phyloP scores from a whole-genome alignment of 2,329 filamentous ascomycete genomes.

The Ophiostoma novo-ulmi region DNA sequence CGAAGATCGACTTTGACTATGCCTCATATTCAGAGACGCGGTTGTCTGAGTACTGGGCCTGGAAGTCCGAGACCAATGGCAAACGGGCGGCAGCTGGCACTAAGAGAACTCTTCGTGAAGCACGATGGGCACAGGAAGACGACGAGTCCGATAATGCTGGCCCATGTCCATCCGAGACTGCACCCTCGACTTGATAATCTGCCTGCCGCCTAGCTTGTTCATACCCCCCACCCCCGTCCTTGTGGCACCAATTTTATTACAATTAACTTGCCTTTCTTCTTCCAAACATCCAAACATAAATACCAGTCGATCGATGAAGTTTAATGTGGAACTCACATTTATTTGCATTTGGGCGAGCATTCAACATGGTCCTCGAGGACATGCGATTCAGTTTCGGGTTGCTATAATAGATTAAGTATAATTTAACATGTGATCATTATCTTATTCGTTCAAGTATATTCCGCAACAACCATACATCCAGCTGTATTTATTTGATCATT shows the following conservation, averaged over 20 bases:
- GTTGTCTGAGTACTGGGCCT: conserved; percentile 87
- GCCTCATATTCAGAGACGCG: conserved; percentile 81
- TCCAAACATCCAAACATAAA: conserved; percentile 1
- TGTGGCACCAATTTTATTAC: not conserved
- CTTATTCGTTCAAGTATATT: not conserved
- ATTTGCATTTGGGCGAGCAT: conserved; percentile 27
- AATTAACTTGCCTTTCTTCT: conserved; percentile 8
- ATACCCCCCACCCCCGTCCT: not conserved
- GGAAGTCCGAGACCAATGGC: conserved; percentile 70
- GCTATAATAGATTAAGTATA: not conserved
- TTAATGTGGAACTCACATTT: not conserved
- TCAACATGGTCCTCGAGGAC: conserved; percentile 27
- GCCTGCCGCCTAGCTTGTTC: not conserved
- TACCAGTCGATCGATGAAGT: conserved; percentile 5
- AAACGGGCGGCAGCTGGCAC: conserved; percentile 48
- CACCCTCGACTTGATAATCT: not conserved
- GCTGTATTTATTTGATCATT: not conserved
- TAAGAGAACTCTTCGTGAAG: conserved; percentile 69
- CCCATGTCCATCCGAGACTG: not conserved
- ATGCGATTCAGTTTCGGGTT: not conserved
- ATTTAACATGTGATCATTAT: not conserved
- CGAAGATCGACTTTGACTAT: conserved; percentile 95
- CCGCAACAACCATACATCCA: not conserved
- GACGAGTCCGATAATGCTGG: not conserved
- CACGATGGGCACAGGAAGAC: conserved; percentile 64